Evolutionary conservation across 352 stramenopile genomes (phyloP).

Genomic region (Globisporangium megalacanthum): DNA sequence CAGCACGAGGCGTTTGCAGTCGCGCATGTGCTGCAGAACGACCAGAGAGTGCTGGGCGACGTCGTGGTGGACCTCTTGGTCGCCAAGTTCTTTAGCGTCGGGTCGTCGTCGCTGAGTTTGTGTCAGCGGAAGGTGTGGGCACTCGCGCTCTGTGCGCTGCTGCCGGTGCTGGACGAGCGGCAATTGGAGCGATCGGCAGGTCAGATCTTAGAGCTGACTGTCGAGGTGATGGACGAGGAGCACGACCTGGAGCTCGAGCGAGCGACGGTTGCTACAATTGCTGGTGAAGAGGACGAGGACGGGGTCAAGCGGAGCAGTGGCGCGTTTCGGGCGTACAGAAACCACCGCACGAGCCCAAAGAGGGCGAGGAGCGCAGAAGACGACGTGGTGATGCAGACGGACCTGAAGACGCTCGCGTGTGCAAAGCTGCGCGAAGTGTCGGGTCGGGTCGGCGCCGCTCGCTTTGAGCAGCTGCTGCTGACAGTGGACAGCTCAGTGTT

Average conservation of each 20-base stretch:
- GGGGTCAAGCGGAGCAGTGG: constrained; percentile 8
- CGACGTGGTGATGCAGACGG: constrained; percentile 23
- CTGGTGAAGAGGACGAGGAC: not conserved
- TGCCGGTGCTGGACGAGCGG: constrained; percentile 31
- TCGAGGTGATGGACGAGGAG: constrained; percentile 70
- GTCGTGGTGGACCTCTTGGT: constrained; percentile 58
- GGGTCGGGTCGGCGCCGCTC: constrained; percentile 25
- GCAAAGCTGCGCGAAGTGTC: constrained; percentile 36
- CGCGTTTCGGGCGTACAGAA: constrained; percentile 52
- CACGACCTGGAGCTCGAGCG: constrained; percentile 18
- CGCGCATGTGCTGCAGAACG: constrained; percentile 32
- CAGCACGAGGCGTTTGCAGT: constrained; percentile 42
- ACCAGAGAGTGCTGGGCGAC: constrained; percentile 26
- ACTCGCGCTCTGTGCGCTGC: constrained; percentile 36
- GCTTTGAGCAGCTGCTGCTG: constrained; percentile 51
- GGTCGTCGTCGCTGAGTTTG: constrained; percentile 50
- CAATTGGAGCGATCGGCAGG: constrained; percentile 50
- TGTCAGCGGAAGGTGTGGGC: constrained; percentile 65
- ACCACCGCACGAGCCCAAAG: constrained; percentile 26
- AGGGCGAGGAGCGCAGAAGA: constrained; percentile 24
- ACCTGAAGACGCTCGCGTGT: constrained; percentile 42
- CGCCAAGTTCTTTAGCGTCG: constrained; percentile 65
- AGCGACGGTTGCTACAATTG: not conserved
- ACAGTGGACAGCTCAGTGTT: constrained; percentile 55
- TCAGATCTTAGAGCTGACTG: constrained; percentile 58